A percentile compares a stretch with the other conserved stretches of the same genome.
phyloP scores from a whole-genome alignment of 371 early-diverging fungal species.

The Funneliformis caledonium region DNA sequence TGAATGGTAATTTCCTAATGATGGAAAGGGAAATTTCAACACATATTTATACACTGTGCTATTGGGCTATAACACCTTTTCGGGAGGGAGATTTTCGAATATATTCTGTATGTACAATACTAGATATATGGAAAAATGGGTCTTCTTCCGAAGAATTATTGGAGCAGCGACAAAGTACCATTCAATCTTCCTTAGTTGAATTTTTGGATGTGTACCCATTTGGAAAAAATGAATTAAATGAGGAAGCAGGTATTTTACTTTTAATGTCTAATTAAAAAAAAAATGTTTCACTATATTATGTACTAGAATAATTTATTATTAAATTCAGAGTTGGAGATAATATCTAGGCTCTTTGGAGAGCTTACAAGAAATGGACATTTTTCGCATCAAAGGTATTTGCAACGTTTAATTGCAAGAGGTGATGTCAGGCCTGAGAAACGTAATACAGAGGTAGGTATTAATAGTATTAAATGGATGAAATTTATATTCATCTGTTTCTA shows the following conservation, averaged over 20 bases:
- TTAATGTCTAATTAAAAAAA: background rate
- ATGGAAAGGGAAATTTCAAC: slow-evolving; percentile 2
- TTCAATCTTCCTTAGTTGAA: slow-evolving; percentile 55
- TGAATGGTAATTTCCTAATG: slow-evolving; percentile 21
- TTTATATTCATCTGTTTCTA: slow-evolving; percentile 45
- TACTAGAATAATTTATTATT: background rate
- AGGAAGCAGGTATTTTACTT: slow-evolving; percentile 18
- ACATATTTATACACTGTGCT: slow-evolving; percentile 52
- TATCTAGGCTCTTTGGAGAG: slow-evolving; percentile 59
- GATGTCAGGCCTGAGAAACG: slow-evolving; percentile 41
- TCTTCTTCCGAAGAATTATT: slow-evolving; percentile 24
- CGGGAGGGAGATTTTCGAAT: slow-evolving; percentile 64
- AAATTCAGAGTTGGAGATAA: slow-evolving; percentile 31
- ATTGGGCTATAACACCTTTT: slow-evolving; percentile 62
- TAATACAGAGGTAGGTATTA: slow-evolving; percentile 2
- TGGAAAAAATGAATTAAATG: slow-evolving; percentile 1
- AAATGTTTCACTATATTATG: background rate
- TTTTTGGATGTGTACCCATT: slow-evolving; percentile 49
- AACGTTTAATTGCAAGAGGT: slow-evolving; percentile 69
- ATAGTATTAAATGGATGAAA: background rate
- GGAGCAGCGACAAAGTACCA: slow-evolving; percentile 34
- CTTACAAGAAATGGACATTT: slow-evolving; percentile 62
- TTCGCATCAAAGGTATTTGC: slow-evolving; percentile 65
- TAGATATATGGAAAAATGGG: slow-evolving; percentile 57
- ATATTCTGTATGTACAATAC: slow-evolving; percentile 59